Conservation (phyloP, 306 rosid genomes). For the Castanea crenata region DNA sequence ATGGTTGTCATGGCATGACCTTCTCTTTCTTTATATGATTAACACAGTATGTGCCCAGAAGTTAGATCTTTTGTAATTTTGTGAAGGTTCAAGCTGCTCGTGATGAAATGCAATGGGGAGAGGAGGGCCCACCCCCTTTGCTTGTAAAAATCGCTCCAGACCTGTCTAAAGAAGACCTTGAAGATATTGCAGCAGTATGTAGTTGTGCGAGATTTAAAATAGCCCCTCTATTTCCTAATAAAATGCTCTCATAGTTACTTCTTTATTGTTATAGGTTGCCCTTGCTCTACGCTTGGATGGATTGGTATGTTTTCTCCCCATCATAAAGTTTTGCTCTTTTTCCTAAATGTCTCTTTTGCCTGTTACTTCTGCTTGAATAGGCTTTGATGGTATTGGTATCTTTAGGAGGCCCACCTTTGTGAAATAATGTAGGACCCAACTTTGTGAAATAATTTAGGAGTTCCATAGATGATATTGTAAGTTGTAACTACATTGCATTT, state of each 20-base stretch:
- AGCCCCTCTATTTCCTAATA: constrained; percentile 7
- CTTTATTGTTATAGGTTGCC: constrained; percentile 66
- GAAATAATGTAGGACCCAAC: neutral
- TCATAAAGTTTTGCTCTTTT: constrained; percentile 12
- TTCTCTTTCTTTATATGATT: constrained; percentile 13
- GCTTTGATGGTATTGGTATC: neutral
- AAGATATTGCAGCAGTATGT: constrained; percentile 97
- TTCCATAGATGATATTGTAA: neutral
- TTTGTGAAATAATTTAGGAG: neutral
- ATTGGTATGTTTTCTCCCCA: constrained; percentile 54
- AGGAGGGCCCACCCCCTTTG: constrained; percentile 98
- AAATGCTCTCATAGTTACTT: constrained; percentile 29
- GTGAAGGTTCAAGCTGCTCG: constrained; percentile 93
- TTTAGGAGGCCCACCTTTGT: constrained; percentile 4
- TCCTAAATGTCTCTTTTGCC: neutral
- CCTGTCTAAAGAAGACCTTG: constrained; percentile 95
- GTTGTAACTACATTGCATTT: neutral
- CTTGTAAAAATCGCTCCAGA: constrained; percentile 98
- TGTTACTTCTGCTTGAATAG: neutral
- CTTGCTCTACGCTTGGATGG: constrained; percentile 90
- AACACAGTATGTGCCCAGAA: constrained; percentile 9
- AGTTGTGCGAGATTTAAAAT: constrained; percentile 13
- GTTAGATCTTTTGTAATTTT: constrained; percentile 24
- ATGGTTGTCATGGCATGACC: constrained; percentile 27
- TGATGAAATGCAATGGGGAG: constrained; percentile 99